phyloP scores from a whole-genome alignment of 345 rosid genomes.

The Brassica juncea region DNA sequence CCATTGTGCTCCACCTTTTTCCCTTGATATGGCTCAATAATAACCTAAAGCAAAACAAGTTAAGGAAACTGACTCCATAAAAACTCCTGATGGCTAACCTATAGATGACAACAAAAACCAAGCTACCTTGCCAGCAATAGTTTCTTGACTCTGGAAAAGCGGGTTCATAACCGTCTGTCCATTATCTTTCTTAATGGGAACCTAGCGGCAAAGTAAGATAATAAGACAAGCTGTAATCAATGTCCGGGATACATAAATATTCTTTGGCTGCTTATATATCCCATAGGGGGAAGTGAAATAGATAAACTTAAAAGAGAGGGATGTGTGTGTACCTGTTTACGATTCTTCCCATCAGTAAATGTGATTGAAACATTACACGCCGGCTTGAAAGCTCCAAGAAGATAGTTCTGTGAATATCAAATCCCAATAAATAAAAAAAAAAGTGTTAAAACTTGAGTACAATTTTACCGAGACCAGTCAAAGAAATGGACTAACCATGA shows the following conservation, averaged over 20 bases:
- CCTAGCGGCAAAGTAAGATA: slow-evolving; percentile 45
- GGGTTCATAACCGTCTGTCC: slow-evolving; percentile 82
- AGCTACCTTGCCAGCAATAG: slow-evolving; percentile 80
- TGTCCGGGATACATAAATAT: background rate
- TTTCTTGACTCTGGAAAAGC: slow-evolving; percentile 94
- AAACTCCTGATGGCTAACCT: background rate
- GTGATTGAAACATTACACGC: slow-evolving; percentile 73
- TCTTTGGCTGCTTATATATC: background rate
- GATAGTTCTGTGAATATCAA: slow-evolving; percentile 62
- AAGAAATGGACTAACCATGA: slow-evolving; percentile 37
- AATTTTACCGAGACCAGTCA: background rate
- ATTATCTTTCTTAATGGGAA: slow-evolving; percentile 90
- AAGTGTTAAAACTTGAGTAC: background rate
- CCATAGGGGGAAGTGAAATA: background rate
- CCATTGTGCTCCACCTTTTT: slow-evolving; percentile 96
- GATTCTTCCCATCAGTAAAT: slow-evolving; percentile 75
- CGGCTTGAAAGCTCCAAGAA: slow-evolving; percentile 96
- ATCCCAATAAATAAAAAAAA: background rate
- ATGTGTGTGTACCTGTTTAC: slow-evolving; percentile 64
- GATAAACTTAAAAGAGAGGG: background rate
- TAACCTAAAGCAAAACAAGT: slow-evolving; percentile 49
- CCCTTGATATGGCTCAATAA: slow-evolving; percentile 86
- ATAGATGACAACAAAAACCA: background rate
- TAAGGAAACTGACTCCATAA: background rate
- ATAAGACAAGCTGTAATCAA: background rate